Percentiles rank a stretch among this genome's conserved stretches.
Evolutionary conservation across 371 early-diverging fungal genomes (phyloP).

Genomic region (Apophysomyces elegans): DNA sequence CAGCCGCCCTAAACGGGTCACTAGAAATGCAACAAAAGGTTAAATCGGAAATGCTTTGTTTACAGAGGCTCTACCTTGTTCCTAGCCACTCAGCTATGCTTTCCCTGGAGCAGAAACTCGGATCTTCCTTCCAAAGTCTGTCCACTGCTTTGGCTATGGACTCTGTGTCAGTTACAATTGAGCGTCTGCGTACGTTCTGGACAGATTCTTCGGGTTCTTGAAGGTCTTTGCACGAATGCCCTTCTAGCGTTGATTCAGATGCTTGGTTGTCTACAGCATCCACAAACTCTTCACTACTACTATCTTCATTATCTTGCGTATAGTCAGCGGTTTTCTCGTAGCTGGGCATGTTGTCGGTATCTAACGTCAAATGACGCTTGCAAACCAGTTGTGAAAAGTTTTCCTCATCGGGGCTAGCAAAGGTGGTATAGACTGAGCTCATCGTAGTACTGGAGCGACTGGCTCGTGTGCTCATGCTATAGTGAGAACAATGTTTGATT

Average conservation of each 20-base stretch:
- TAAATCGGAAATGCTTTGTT: neutral
- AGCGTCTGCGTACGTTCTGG: neutral
- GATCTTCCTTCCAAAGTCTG: conserved; percentile 44
- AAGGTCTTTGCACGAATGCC: neutral
- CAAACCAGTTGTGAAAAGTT: neutral
- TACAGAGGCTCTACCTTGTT: conserved; percentile 27
- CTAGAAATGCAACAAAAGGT: conserved; percentile 15
- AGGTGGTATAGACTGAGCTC: conserved; percentile 6
- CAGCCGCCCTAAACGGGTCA: conserved; percentile 16
- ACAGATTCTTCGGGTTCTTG: neutral
- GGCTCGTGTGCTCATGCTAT: neutral
- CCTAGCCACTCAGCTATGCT: conserved; percentile 51
- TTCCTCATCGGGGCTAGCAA: conserved; percentile 3
- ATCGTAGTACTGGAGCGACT: conserved; percentile 9
- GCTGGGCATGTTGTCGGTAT: neutral
- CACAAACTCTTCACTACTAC: conserved; percentile 4
- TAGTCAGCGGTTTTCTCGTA: neutral
- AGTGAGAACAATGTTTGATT: conserved; percentile 8
- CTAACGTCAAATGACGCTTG: neutral
- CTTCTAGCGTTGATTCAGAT: neutral
- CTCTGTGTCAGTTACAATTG: neutral
- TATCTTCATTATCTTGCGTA: neutral
- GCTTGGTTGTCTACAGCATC: conserved; percentile 2
- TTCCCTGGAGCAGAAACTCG: conserved; percentile 34
- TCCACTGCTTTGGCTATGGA: conserved; percentile 23